Conservation (phyloP, 2,329 filamentous ascomycete species). For the Claviceps sp. region DNA sequence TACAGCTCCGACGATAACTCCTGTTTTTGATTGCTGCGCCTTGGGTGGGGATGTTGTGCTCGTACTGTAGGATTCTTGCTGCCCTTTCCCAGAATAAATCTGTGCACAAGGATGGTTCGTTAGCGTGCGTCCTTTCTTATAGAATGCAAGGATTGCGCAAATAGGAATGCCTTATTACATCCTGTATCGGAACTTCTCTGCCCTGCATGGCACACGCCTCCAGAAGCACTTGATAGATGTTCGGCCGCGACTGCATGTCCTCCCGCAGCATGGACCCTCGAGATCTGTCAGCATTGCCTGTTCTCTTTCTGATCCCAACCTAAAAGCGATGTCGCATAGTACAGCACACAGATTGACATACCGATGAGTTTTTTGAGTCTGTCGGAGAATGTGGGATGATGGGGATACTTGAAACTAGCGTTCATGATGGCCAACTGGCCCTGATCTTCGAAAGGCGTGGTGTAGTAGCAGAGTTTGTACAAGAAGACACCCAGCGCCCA, state of each 20-base stretch:
- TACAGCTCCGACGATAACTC: conserved; percentile 61
- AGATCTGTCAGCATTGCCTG: not conserved
- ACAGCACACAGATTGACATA: conserved; percentile 21
- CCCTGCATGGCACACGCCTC: conserved; percentile 86
- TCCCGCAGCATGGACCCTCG: conserved; percentile 82
- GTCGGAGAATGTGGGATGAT: conserved; percentile 80
- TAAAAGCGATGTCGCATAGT: not conserved
- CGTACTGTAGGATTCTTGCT: conserved; percentile 43
- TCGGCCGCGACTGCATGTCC: conserved; percentile 63
- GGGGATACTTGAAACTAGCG: conserved; percentile 83
- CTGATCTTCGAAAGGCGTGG: conserved; percentile 94
- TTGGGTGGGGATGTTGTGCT: conserved; percentile 25
- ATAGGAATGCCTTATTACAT: conserved; percentile 44
- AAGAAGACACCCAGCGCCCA: conserved; percentile 91
- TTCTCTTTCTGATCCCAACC: not conserved
- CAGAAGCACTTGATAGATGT: conserved; percentile 83
- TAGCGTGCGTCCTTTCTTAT: not conserved
- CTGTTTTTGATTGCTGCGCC: conserved; percentile 39
- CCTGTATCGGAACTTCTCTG: conserved; percentile 72
- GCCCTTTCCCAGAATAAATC: conserved; percentile 57
- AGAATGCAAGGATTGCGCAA: not conserved
- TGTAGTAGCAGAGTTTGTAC: conserved; percentile 99
- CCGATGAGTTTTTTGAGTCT: conserved; percentile 81
- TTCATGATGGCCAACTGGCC: conserved; percentile 96
- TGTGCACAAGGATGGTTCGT: conserved; percentile 17